Percentiles rank a stretch among this genome's conserved stretches.
Conservation (phyloP, 2,329 filamentous ascomycete species). For the Cladosporium sp. region DNA sequence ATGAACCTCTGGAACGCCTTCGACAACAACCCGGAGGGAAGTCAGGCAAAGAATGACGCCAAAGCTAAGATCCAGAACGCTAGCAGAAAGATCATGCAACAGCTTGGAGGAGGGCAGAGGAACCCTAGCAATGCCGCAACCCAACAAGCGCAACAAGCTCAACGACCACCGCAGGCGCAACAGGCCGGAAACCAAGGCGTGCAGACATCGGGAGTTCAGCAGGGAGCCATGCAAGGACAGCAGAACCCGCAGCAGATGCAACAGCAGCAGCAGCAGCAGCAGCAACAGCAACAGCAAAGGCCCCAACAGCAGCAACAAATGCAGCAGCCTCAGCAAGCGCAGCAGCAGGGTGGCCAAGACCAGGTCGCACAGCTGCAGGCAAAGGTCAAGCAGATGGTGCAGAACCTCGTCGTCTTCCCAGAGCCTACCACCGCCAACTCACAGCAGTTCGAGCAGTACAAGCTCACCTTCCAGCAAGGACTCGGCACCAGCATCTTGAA, state of each 20-base stretch:
- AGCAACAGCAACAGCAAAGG: conserved; percentile 15
- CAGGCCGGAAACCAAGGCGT: conserved; percentile 2
- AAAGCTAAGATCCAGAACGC: conserved; percentile 52
- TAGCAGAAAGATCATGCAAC: conserved; percentile 49
- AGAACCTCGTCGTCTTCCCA: conserved; percentile 23
- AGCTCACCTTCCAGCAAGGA: conserved; percentile 15
- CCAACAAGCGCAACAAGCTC: conserved; percentile 23
- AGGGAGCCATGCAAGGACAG: conserved; percentile 16
- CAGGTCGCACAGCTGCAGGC: conserved; percentile 19
- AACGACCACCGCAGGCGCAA: conserved; percentile 24
- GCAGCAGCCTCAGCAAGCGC: conserved; percentile 23
- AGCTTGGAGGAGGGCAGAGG: conserved; percentile 22
- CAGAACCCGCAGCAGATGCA: conserved; percentile 23
- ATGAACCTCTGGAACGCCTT: conserved; percentile 56
- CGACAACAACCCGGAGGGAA: conserved; percentile 50
- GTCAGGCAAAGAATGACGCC: conserved; percentile 51
- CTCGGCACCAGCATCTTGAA: conserved; percentile 16
- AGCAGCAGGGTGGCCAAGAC: conserved; percentile 26
- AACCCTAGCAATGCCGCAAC: conserved; percentile 28
- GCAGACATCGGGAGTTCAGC: conserved; percentile 14
- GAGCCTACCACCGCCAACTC: conserved; percentile 19
- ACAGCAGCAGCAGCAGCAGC: conserved; percentile 17
- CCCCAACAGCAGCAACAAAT: conserved; percentile 14
- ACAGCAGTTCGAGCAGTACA: conserved; percentile 22
- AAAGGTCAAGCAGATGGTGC: conserved; percentile 21